phyloP scores from a whole-genome alignment of 495 filamentous ascomycete genomes.

The Penicillium paxilli region DNA sequence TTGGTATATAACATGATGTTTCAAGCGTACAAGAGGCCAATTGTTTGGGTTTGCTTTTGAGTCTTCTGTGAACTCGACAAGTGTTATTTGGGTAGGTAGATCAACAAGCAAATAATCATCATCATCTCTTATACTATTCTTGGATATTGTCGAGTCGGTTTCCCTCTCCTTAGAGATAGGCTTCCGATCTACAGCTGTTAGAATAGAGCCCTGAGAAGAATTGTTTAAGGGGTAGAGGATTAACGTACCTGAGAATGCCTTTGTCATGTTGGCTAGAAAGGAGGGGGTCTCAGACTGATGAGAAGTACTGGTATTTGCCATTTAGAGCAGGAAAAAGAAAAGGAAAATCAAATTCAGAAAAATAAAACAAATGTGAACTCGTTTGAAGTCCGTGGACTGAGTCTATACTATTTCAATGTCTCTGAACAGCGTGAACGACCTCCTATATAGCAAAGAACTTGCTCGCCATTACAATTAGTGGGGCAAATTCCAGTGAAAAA shows the following conservation, averaged over 20 bases:
- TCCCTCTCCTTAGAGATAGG: slow-evolving; percentile 3
- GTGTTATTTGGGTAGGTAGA: slow-evolving; percentile 20
- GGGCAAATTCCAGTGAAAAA: slow-evolving; percentile 8
- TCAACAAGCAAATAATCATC: slow-evolving; percentile 22
- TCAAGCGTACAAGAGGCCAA: slow-evolving; percentile 31
- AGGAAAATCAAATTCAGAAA: neutral
- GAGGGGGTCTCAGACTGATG: slow-evolving; percentile 6
- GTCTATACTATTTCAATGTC: neutral
- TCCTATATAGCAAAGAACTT: slow-evolving; percentile 17
- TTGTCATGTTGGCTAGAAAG: slow-evolving; percentile 5
- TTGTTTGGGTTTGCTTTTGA: slow-evolving; percentile 31
- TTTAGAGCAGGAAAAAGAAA: neutral
- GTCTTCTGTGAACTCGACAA: slow-evolving; percentile 33
- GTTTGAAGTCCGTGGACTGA: slow-evolving; percentile 1
- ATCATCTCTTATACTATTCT: neutral
- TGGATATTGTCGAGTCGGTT: slow-evolving; percentile 5
- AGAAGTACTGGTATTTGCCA: no score
- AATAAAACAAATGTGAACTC: slow-evolving; percentile 1
- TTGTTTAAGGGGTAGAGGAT: neutral
- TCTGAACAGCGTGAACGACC: neutral
- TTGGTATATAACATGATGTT: neutral
- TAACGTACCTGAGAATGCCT: slow-evolving; percentile 15
- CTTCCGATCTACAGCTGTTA: slow-evolving; percentile 16
- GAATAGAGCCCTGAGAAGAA: neutral
- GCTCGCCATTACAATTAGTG: slow-evolving; percentile 8